Evolutionary conservation across 306 rosid genomes (phyloP).

Genomic region (Spatholobus suberectus): DNA sequence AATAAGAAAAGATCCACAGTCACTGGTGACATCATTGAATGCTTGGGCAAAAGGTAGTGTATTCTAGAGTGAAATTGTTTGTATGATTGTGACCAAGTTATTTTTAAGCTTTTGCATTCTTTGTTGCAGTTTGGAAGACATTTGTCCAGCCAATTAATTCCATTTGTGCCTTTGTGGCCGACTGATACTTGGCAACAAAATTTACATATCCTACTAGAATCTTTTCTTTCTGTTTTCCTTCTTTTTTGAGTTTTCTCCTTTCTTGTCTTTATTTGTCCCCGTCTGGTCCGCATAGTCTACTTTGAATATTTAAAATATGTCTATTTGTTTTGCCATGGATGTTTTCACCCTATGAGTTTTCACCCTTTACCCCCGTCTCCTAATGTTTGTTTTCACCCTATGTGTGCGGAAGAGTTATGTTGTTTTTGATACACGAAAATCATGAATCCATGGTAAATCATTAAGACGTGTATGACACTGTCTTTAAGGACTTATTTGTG

Average conservation of each 20-base stretch:
- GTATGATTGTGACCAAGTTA: background rate
- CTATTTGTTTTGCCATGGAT: background rate
- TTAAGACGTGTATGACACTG: no score
- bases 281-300: background rate
- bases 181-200: background rate
- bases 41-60: conserved; percentile 84
- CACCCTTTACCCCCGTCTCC: no score
- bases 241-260: background rate
- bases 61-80: background rate
- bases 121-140: conserved; percentile 20
- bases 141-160: conserved; percentile 36
- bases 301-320: background rate
- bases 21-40: conserved; percentile 86
- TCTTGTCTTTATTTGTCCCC: conserved; percentile 1
- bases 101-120: background rate
- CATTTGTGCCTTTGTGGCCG: background rate
- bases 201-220: background rate
- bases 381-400: no score
- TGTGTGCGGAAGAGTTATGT: background rate
- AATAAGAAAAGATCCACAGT: conserved; percentile 89
- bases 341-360: no score
- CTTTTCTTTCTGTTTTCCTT: background rate
- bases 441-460: no score
- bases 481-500: no score
- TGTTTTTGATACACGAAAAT: no score